Evolutionary conservation across 192 early-diverging fungal species (phyloP), one percentile per base, ranked within the genome.

Genomic region (Umbelopsis sp.): DNA sequence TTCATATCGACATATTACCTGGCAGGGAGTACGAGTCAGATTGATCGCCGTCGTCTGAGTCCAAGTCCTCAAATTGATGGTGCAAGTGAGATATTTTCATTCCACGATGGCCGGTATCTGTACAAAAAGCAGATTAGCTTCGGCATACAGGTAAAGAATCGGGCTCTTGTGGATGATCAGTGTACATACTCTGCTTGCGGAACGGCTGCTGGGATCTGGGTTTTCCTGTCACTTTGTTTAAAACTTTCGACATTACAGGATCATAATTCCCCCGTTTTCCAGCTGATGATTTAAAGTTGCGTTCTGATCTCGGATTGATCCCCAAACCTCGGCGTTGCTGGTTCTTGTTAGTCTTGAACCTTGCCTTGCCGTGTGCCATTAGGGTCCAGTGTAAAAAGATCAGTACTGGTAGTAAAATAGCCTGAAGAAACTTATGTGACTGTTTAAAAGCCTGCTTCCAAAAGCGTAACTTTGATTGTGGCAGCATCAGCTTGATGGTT

Each of bases 41-140:
- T 35, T 61, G 55, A 61, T 52, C 21, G 21, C 16, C 55, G 7
- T 61, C 55, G 25, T 61, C 55, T 33, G 25, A 15, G 16, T 15
- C 13, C 30, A 61, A 35, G 25, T 61, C 55, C 18, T 61, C 55
- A 61, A 61, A 61, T 35, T 61, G 55, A 35, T 61, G 55, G 13
- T 61, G 55, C 12, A 30, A 18, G 55, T 16, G 12, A 33, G 15
- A 35, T 16, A 33, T 18, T 18, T 35, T 61, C 13, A 25, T 35
- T 2, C 55, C 23, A 3, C 33, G 37, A 1, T 35, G 30, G 9
- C 13, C 3, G 16, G 4, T 61, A 12, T 16, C 55, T 61, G 15
- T 61, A 35, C 12, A 27, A 16, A 16, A 8, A 22, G 13, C 8
- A 12, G 13, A 35, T 27, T 55, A 25, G 55, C 33, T n/a, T n/a